Conservation (phyloP, 2,329 filamentous ascomycete species). For the Alternaria postmessia region DNA sequence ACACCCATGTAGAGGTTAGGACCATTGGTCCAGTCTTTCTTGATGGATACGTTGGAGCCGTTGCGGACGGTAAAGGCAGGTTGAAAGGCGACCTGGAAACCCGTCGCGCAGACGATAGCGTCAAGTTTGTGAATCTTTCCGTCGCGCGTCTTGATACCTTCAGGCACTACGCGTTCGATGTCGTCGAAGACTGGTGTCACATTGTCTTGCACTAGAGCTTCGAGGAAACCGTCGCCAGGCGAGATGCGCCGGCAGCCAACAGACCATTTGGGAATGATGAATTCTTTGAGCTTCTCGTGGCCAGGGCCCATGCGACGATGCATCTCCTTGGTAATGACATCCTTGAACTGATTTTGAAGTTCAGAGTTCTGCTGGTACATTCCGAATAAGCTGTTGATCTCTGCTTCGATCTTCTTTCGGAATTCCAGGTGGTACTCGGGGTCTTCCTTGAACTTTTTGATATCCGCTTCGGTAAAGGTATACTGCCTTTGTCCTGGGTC, state of each 20-base stretch:
- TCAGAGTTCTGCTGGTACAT: conserved; percentile 60
- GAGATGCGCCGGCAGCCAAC: conserved; percentile 52
- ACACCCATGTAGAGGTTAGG: conserved; percentile 55
- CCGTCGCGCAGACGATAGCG: conserved; percentile 44
- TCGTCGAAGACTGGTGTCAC: conserved; percentile 37
- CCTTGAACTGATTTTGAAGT: conserved; percentile 54
- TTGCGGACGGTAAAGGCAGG: conserved; percentile 57
- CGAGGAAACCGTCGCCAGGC: conserved; percentile 45
- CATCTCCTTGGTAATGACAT: conserved; percentile 55
- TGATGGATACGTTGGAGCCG: conserved; percentile 45
- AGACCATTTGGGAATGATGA: conserved; percentile 59
- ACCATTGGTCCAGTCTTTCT: conserved; percentile 51
- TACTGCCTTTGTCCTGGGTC: conserved; percentile 55
- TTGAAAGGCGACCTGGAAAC: conserved; percentile 48
- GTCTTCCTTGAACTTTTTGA: conserved; percentile 65
- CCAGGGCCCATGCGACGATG: conserved; percentile 50
- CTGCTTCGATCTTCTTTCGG: conserved; percentile 58
- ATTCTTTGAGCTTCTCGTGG: conserved; percentile 53
- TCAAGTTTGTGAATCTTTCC: conserved; percentile 45
- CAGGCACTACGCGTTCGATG: conserved; percentile 46
- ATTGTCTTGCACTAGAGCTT: conserved; percentile 42
- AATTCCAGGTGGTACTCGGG: conserved; percentile 63
- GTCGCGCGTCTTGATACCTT: conserved; percentile 45
- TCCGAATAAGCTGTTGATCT: conserved; percentile 62
- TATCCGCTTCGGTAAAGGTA: conserved; percentile 60